A percentile compares a stretch with the other conserved stretches of the same genome.
These are phyloP conservation scores for Zygosaccharomyces pseudobailii DNA, from an alignment of 1,139 yeast species.

Conservation along the genomic window DNA sequence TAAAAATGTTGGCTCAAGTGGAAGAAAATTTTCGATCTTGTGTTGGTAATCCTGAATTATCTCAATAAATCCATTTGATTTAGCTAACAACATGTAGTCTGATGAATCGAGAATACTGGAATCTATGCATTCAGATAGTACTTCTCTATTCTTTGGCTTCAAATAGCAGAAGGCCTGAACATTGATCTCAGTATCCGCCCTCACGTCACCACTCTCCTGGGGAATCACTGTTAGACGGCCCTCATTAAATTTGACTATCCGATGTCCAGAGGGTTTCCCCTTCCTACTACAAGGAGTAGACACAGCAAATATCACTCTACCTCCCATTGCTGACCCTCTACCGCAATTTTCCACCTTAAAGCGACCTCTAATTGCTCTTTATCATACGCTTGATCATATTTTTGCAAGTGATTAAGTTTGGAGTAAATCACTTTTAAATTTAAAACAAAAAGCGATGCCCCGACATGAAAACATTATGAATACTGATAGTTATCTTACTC, in stretches of 20 bases:
- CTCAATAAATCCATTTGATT: conserved; percentile 30
- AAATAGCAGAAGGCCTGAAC: conserved; percentile 28
- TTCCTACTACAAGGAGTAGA: conserved; percentile 25
- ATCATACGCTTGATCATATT: neutral
- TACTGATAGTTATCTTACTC: neutral
- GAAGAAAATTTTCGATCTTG: conserved; percentile 10
- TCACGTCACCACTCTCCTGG: conserved; percentile 2
- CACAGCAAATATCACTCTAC: conserved; percentile 21
- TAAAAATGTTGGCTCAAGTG: conserved; percentile 18
- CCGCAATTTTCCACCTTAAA: neutral
- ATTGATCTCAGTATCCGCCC: conserved; percentile 18
- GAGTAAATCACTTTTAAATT: neutral
- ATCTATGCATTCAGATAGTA: conserved; percentile 8
- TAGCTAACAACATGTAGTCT: conserved; percentile 28
- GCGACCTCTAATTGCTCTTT: neutral
- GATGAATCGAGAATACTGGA: conserved; percentile 17
- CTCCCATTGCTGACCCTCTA: conserved; percentile 11
- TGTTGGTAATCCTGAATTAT: conserved; percentile 23
- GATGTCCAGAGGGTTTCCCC: conserved; percentile 22
- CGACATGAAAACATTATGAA: neutral
- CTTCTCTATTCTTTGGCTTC: conserved; percentile 16
- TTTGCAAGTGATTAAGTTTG: neutral
- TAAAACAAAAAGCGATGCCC: neutral
- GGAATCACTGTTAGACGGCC: conserved; percentile 12
- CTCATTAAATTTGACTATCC: conserved; percentile 18